Base-by-base conservation (phyloP, 768 basidiomycete species). In the Tulasnella sp. region DNA sequence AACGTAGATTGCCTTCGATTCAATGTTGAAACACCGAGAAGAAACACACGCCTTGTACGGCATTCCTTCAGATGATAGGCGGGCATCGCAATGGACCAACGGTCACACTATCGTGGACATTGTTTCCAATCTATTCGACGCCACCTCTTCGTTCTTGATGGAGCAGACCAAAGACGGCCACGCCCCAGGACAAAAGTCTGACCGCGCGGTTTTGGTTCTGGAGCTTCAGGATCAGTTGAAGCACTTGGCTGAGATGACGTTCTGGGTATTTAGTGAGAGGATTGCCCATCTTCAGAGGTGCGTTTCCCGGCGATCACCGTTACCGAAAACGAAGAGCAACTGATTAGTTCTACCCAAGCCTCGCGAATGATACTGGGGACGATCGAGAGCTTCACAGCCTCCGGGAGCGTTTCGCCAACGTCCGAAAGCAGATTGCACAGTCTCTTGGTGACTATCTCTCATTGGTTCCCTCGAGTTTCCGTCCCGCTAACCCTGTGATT, bases 1-100 rank as follows among this genome's bases (percentile, higher is more conserved):
- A 18, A 34, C 14, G 9, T 72, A 97, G 96, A 91, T 90, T 46
- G 90, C 94, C 18, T 88, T 94, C 58, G 89, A 89, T 83, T 92
- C 95, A 1, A 92, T 95, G 0, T 88, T 91, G 75, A 91, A 92
- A 46, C 95, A 94, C 85, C 90, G 96, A 58, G 89, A 90, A 50
- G 91, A 92, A 82, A 93, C 94, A 83, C 84, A 89, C 2, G 88
- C 89, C 11, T 90, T 93, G 12, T 99, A 99, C 84, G 95, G 95
- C 42, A 88, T 98, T 69, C 89, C 91, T 34, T 87, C 93, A 90
- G 6, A 91, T 91, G 90, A 88, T 89, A 82, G 89, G 16, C 82
- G 83, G 0, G 73, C 82, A 31, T 85, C 92, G 81, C 92, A 94
- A 0, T 99, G 97, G 97, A 95, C 96, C 24, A 94, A 95, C 83